phyloP scores from a whole-genome alignment of 1,284 basidiomycete genomes.

The Puccinia hordei region DNA sequence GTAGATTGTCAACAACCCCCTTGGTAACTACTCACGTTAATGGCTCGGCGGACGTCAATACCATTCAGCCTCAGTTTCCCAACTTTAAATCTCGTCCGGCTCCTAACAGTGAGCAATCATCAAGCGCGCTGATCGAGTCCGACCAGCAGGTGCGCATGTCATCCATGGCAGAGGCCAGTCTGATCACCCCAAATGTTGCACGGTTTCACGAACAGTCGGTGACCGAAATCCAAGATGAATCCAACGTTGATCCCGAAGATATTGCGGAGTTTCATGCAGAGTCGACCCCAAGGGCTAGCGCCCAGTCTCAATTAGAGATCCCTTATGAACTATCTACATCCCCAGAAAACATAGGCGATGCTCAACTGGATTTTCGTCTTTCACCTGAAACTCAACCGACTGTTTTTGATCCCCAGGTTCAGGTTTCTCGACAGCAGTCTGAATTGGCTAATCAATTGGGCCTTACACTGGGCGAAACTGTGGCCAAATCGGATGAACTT shows the following conservation, averaged over 20 bases:
- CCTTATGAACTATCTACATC: conserved; percentile 1
- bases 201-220: conserved; percentile 6
- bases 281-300: conserved; percentile 28
- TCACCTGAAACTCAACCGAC: neutral
- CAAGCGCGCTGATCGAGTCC: conserved; percentile 20
- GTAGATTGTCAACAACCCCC: neutral
- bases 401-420: neutral
- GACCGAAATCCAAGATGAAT: neutral
- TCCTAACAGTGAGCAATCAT: conserved; percentile 7
- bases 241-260: conserved; percentile 1
- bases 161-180: conserved; percentile 32
- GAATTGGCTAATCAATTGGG: conserved; percentile 5
- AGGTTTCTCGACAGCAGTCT: neutral
- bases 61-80: conserved; percentile 1
- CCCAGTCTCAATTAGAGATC: conserved; percentile 4
- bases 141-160: conserved; percentile 18
- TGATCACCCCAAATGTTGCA: conserved; percentile 18
- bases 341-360: conserved; percentile 5
- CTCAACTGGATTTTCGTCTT: neutral
- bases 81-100: neutral
- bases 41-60: neutral
- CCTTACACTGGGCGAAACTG: conserved; percentile 3
- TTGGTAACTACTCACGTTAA: neutral
- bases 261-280: conserved; percentile 14
- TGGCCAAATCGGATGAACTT: neutral